Conservation (phyloP, 208 protist genomes). For the Leishmania arabica region DNA sequence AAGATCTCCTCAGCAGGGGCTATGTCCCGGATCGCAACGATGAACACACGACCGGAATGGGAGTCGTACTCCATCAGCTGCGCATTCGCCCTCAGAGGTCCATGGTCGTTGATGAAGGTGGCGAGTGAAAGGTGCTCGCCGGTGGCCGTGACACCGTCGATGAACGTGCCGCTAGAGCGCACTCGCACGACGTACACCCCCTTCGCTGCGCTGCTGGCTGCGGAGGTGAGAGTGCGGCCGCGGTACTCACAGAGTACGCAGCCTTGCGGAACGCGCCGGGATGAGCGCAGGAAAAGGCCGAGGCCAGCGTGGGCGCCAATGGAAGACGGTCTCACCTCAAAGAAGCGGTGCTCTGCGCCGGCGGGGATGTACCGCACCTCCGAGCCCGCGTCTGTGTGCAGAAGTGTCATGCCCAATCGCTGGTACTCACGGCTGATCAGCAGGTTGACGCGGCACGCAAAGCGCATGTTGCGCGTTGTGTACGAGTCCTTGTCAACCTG, state of each 20-base stretch:
- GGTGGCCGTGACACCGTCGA: constrained; percentile 66
- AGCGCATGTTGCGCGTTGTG: constrained; percentile 50
- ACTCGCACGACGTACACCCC: constrained; percentile 80
- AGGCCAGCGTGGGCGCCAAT: constrained; percentile 64
- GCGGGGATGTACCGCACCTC: constrained; percentile 72
- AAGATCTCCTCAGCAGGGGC: constrained; percentile 79
- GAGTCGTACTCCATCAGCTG: constrained; percentile 84
- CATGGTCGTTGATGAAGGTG: constrained; percentile 90
- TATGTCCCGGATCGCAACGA: constrained; percentile 77
- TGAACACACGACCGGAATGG: constrained; percentile 78
- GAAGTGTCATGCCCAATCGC: constrained; percentile 74
- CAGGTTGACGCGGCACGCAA: constrained; percentile 42
- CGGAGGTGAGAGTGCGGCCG: constrained; percentile 41
- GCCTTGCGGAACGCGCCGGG: constrained; percentile 66
- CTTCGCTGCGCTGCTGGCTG: constrained; percentile 29
- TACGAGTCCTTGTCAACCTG: constrained; percentile 59
- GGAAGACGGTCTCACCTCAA: constrained; percentile 66
- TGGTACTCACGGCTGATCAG: constrained; percentile 83
- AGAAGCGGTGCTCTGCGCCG: constrained; percentile 77
- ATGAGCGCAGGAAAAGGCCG: constrained; percentile 79
- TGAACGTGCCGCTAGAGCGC: constrained; percentile 53
- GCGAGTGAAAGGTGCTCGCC: constrained; percentile 81
- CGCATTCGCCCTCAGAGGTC: constrained; percentile 65
- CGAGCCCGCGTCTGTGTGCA: constrained; percentile 38
- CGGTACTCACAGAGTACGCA: constrained; percentile 85